Evolutionary conservation across 768 basidiomycete genomes (phyloP).

Genomic region (Fistulinella prunicolor): DNA sequence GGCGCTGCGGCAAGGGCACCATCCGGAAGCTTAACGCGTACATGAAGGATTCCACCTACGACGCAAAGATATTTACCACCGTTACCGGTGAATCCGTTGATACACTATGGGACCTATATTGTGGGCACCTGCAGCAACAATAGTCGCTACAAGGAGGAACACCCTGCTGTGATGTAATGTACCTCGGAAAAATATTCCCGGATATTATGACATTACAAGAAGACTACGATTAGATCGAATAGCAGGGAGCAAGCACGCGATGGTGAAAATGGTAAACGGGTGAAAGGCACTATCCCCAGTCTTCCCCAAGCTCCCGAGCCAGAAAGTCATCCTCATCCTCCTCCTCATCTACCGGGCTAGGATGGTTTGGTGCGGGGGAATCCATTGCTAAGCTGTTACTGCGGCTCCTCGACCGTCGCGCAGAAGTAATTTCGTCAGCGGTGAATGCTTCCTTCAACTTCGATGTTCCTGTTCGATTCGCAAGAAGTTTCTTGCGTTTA

Average conservation of each 20-base stretch:
- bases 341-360: constrained; percentile 41
- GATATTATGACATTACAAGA: constrained; percentile 18
- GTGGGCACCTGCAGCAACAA: constrained; percentile 32
- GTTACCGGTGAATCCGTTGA: constrained; percentile 51
- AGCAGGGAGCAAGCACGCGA: constrained; percentile 5
- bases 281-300: constrained; percentile 56
- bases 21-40: constrained; percentile 56
- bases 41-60: constrained; percentile 49
- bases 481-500: constrained; percentile 75
- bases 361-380: constrained; percentile 8
- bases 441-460: constrained; percentile 65
- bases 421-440: constrained; percentile 45
- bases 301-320: constrained; percentile 76
- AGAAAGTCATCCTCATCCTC: constrained; percentile 75
- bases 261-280: constrained; percentile 1
- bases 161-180: not conserved
- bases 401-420: constrained; percentile 20
- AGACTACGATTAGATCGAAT: constrained; percentile 21
- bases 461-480: constrained; percentile 63
- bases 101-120: constrained; percentile 60
- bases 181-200: constrained; percentile 2
- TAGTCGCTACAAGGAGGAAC: not conserved
- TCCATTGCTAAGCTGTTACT: constrained; percentile 18
- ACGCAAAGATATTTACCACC: constrained; percentile 49
- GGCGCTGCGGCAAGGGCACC: constrained; percentile 48